Conservation (phyloP, 2,329 filamentous ascomycete genomes). For the Diaporthe batatas region DNA sequence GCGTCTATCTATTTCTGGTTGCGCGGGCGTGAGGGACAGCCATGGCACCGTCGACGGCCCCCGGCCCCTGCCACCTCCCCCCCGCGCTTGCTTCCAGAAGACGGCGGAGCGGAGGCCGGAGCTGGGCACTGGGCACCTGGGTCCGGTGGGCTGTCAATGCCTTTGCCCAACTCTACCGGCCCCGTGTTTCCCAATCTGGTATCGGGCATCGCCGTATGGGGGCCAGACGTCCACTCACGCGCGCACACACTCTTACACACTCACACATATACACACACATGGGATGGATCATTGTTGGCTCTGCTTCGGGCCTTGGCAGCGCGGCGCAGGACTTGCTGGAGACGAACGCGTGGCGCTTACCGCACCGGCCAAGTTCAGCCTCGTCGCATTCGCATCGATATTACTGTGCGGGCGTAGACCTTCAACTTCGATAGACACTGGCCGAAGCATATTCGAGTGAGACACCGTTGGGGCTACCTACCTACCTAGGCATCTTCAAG, state of each 20-base stretch:
- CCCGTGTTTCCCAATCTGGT: not conserved
- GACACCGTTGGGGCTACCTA: no score
- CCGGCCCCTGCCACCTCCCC: not conserved
- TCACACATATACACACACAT: not conserved
- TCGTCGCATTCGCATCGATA: not conserved
- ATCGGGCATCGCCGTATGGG: not conserved
- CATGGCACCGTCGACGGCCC: not conserved
- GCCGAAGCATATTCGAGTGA: not conserved
- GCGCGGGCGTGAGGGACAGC: not conserved
- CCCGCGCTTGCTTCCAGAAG: not conserved
- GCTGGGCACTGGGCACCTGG: conserved; percentile 2
- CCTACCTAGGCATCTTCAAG: no score
- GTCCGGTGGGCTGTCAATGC: conserved; percentile 16
- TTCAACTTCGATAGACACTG: not conserved
- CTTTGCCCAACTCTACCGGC: conserved; percentile 15
- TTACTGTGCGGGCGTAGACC: not conserved
- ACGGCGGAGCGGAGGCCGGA: conserved; percentile 25
- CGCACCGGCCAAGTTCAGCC: not conserved
- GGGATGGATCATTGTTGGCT: not conserved
- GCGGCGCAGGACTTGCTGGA: not conserved
- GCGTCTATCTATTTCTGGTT: not conserved
- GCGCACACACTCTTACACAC: no score
- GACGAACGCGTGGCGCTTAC: not conserved
- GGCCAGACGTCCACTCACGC: not conserved
- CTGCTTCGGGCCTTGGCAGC: not conserved